These are phyloP conservation scores for Periconia sp. DNA, from an alignment of 2,329 filamentous ascomycete species.

Conservation along the genomic window DNA sequence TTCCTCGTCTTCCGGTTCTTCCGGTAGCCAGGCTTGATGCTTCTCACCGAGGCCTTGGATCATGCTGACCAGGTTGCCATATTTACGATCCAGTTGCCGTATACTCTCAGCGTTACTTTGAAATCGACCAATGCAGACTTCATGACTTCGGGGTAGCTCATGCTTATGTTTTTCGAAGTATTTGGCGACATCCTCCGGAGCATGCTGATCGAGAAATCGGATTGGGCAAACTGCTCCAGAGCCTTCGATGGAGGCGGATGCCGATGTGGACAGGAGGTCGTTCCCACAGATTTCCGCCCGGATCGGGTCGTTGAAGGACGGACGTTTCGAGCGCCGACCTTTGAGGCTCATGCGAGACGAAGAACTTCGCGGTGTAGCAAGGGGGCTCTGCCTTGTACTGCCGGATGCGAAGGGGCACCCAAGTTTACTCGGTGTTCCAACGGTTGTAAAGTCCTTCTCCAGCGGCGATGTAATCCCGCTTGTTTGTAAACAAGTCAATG, in stretches of 20 bases:
- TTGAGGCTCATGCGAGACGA: constrained; percentile 40
- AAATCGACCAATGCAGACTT: constrained; percentile 87
- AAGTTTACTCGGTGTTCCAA: constrained; percentile 76
- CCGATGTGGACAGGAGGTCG: constrained; percentile 51
- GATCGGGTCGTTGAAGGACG: constrained; percentile 47
- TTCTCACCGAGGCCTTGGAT: constrained; percentile 86
- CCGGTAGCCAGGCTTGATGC: constrained; percentile 82
- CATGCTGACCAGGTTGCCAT: constrained; percentile 90
- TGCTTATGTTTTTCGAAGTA: constrained; percentile 97
- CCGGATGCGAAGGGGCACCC: constrained; percentile 75
- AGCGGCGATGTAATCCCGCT: constrained; percentile 51
- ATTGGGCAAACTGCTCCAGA: constrained; percentile 79
- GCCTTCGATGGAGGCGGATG: constrained; percentile 41
- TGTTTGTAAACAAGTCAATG: constrained; percentile 25
- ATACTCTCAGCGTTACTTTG: constrained; percentile 85
- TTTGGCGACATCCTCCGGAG: constrained; percentile 86
- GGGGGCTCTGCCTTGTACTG: constrained; percentile 47
- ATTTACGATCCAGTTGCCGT: constrained; percentile 88
- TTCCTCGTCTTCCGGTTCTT: constrained; percentile 52
- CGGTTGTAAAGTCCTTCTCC: constrained; percentile 88
- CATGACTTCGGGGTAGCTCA: constrained; percentile 89
- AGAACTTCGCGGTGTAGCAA: constrained; percentile 47
- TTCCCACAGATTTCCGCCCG: constrained; percentile 45
- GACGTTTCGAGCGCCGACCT: constrained; percentile 42
- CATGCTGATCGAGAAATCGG: constrained; percentile 87